Percentiles rank a stretch among this genome's conserved stretches.
Conservation (phyloP, 2,329 filamentous ascomycete genomes). For the Aspergillus piperis region DNA sequence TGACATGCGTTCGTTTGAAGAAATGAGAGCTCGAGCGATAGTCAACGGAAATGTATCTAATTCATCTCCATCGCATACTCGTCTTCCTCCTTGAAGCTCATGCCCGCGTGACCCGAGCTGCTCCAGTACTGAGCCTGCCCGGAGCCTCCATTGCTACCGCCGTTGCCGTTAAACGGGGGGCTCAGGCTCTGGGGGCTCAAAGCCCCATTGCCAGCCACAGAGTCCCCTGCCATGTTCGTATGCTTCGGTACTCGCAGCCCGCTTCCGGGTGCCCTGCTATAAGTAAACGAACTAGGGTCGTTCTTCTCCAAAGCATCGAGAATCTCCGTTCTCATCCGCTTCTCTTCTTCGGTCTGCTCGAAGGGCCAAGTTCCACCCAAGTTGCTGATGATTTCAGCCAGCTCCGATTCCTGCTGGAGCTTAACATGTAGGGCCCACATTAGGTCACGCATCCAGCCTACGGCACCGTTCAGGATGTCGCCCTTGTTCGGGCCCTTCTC, state of each 20-base stretch:
- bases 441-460: slow-evolving; percentile 94
- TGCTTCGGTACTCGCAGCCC: slow-evolving; percentile 89
- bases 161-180: slow-evolving; percentile 70
- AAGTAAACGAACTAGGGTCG: slow-evolving; percentile 72
- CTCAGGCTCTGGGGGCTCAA: slow-evolving; percentile 65
- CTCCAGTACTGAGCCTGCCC: slow-evolving; percentile 57
- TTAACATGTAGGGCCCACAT: slow-evolving; percentile 96
- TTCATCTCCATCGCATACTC: slow-evolving; percentile 80
- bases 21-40: slow-evolving; percentile 5
- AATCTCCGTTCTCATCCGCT: slow-evolving; percentile 91
- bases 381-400: slow-evolving; percentile 72
- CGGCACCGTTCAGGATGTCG: slow-evolving; percentile 94
- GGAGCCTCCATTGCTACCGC: slow-evolving; percentile 56
- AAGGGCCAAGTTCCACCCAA: slow-evolving; percentile 77
- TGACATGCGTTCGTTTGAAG: slow-evolving; percentile 23
- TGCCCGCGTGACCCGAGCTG: slow-evolving; percentile 54
- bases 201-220: slow-evolving; percentile 55
- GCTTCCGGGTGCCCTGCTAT: slow-evolving; percentile 79
- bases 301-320: slow-evolving; percentile 84
- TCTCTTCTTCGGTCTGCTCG: slow-evolving; percentile 85
- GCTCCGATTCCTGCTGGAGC: slow-evolving; percentile 83
- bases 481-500: slow-evolving; percentile 99
- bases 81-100: slow-evolving; percentile 91
- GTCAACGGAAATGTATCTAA: slow-evolving; percentile 18
- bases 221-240: slow-evolving; percentile 86